A percentile compares a stretch with the other conserved stretches of the same genome.
Evolutionary conservation across 192 early-diverging fungal species (phyloP).

Genomic region (Backusella sp.): DNA sequence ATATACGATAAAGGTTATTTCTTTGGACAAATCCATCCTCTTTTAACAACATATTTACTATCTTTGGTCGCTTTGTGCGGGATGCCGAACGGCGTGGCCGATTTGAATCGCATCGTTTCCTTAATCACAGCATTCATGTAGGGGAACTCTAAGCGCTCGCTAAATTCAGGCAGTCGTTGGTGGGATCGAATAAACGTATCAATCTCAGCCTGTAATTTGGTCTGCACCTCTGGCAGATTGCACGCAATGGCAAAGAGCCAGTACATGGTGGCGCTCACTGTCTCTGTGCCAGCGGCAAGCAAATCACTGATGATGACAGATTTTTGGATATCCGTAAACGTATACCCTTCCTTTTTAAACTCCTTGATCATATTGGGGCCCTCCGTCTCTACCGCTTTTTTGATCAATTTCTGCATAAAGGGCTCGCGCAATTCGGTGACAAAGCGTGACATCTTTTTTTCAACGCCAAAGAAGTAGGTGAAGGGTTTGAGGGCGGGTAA

Average conservation of each 20-base stretch:
- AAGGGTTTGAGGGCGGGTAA: not conserved
- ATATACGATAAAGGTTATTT: not conserved
- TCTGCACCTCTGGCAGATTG: conserved; percentile 21
- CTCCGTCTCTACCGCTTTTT: not conserved
- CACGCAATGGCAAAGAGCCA: conserved; percentile 15
- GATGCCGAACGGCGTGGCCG: conserved; percentile 6
- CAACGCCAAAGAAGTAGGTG: not conserved
- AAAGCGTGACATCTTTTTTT: not conserved
- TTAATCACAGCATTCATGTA: conserved; percentile 20
- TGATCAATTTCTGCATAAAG: not conserved
- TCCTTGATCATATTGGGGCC: conserved; percentile 5
- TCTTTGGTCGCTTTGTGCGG: conserved; percentile 22
- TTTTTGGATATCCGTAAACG: not conserved
- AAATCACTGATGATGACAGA: not conserved
- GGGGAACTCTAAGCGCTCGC: conserved; percentile 8
- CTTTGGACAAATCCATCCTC: not conserved
- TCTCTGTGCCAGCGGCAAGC: not conserved
- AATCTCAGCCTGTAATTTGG: conserved; percentile 10
- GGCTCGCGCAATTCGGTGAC: not conserved
- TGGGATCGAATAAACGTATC: not conserved
- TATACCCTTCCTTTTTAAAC: not conserved
- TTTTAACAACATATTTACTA: not conserved
- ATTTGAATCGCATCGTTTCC: conserved; percentile 11
- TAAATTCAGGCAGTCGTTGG: not conserved
- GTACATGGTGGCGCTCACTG: not conserved